These are phyloP conservation scores for Purpureocillium lavendulum DNA, from an alignment of 2,329 filamentous ascomycete species.

Conservation along the genomic window DNA sequence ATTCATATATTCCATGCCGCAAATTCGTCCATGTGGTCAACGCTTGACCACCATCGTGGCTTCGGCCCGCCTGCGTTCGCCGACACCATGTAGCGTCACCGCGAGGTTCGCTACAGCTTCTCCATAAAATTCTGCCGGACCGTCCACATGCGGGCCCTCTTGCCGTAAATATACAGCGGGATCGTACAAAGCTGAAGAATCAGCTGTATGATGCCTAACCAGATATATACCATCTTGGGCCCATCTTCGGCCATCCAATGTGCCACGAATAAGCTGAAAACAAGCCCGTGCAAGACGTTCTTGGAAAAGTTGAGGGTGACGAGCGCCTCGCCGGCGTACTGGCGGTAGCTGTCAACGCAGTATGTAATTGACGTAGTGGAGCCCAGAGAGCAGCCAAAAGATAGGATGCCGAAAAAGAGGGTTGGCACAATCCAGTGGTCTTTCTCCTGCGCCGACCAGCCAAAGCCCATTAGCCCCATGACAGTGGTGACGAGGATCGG, in stretches of 20 bases:
- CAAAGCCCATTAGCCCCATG: constrained; percentile 87
- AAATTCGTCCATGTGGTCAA: no score
- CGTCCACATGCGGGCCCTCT: constrained; percentile 90
- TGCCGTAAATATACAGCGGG: constrained; percentile 92
- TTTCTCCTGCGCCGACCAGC: constrained; percentile 73
- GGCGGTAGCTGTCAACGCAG: constrained; percentile 84
- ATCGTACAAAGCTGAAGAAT: constrained; percentile 65
- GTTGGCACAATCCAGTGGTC: constrained; percentile 89
- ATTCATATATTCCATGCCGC: no score
- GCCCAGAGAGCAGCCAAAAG: constrained; percentile 84
- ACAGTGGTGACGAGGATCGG: constrained; percentile 72
- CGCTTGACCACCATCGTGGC: no score
- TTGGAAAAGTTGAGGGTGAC: constrained; percentile 94
- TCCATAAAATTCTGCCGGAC: constrained; percentile 81
- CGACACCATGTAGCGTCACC: no score
- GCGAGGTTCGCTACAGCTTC: constrained; percentile 49
- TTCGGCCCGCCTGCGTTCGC: no score
- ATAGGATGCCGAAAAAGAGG: constrained; percentile 84
- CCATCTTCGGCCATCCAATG: constrained; percentile 73
- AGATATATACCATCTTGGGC: constrained; percentile 69
- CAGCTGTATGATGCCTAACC: constrained; percentile 79
- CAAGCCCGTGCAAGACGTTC: constrained; percentile 83
- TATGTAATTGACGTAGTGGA: constrained; percentile 92
- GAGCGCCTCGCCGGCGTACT: constrained; percentile 88
- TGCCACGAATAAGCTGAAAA: constrained; percentile 84